These are phyloP conservation scores for Trametes cingulata DNA, from an alignment of 768 basidiomycete species.

Conservation along the genomic window DNA sequence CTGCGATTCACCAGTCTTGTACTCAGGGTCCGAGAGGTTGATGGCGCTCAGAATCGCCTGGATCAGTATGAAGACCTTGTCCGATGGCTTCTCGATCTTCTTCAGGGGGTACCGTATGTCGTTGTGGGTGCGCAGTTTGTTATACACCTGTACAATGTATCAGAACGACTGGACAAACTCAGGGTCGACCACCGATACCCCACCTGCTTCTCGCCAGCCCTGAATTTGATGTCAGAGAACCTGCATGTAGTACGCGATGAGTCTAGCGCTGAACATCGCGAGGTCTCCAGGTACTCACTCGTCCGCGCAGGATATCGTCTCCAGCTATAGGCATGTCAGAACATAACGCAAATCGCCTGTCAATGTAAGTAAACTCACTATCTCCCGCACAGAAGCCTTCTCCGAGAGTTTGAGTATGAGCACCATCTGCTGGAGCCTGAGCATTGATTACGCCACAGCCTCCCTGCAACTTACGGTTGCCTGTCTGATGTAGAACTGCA, in stretches of 20 bases:
- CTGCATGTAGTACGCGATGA: conserved; percentile 45
- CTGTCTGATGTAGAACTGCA: conserved; percentile 74
- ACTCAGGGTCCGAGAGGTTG: conserved; percentile 67
- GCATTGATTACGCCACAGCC: background rate
- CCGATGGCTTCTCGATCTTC: conserved; percentile 66
- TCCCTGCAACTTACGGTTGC: conserved; percentile 47
- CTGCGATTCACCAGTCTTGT: conserved; percentile 70
- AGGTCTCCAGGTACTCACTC: conserved; percentile 48
- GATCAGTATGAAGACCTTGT: conserved; percentile 80
- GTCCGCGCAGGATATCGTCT: conserved; percentile 61
- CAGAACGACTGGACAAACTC: background rate
- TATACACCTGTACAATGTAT: conserved; percentile 45
- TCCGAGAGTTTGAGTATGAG: conserved; percentile 60
- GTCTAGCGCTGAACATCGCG: background rate
- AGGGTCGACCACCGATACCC: background rate
- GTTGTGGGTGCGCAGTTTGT: conserved; percentile 65
- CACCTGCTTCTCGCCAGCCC: conserved; percentile 77
- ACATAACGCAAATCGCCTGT: no score
- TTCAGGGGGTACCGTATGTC: conserved; percentile 80
- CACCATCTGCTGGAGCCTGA: conserved; percentile 52
- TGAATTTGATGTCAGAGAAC: conserved; percentile 65
- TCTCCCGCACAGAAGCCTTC: conserved; percentile 58
- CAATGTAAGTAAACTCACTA: conserved; percentile 44
- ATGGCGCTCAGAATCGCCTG: conserved; percentile 81
- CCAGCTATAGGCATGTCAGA: conserved; percentile 47